Base-by-base conservation (phyloP, 345 rosid genomes). In the Gossypium arboreum region DNA sequence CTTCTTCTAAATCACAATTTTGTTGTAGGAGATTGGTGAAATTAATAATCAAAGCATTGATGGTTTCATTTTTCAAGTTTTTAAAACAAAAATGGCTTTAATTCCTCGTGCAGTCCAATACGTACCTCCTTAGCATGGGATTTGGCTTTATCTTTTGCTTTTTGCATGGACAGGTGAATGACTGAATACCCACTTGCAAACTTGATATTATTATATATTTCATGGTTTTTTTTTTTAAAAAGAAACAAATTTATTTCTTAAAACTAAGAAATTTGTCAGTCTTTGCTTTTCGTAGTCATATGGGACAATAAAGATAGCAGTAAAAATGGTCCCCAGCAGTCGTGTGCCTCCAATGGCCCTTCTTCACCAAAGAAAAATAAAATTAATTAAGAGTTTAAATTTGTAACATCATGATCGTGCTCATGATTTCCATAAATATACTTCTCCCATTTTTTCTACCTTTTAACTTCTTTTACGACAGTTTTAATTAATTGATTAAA, bases 271-370 rank as follows among this genome's bases (percentile, higher is more conserved):
- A 41, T 48, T 55, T 70, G 73, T 75, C 76, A 72, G 75, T 72
- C 7, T 70, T 24, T 44, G 25, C 72, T 75, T 71, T 66, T 55
- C 78, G 63, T 75, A 75, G 73, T 65, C 82, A 39, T 57, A 71
- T 27, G 63, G 72, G 68, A 66, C 76, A 71, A 63, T 71, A 65
- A 71, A 75, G 67, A 64, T 61, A 48, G 29, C 60, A 72, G 22
- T 34, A 57, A 25, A 52, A 66, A 54, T 57, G 76, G 47, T 22
- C 65, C 47, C 81, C n/a, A 2, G 55, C 44, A 11, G 12, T 39
- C 72, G 72, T 39, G 44, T 39, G 29, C 57, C 72, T 47, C 20
- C 29, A 41, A 11, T 52, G 76, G 61, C 41, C 44, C 65, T 16
- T 54, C 34, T 29, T 29, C 34, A 27, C 29, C 29, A 4, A 29